Percentiles rank a stretch among this genome's conserved stretches.
Evolutionary conservation across 306 rosid genomes (phyloP).

Genomic region (Medicago ruthenica): DNA sequence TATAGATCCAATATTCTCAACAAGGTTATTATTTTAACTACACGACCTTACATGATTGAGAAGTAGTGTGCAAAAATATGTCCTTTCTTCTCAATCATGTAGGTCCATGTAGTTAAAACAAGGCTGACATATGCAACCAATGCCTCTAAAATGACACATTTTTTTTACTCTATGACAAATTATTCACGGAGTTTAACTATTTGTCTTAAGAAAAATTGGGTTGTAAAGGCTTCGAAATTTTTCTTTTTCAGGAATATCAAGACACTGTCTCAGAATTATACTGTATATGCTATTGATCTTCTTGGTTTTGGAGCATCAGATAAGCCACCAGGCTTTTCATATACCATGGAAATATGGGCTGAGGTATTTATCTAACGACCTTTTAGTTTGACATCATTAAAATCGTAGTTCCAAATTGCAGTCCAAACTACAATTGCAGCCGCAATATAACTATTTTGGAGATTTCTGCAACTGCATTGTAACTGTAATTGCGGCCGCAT

Average conservation of each 20-base stretch:
- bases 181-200: background rate
- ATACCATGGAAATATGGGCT: conserved; percentile 95
- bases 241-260: conserved; percentile 66
- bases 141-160: background rate
- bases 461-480: background rate
- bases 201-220: too few species aligned
- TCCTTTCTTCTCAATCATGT: background rate
- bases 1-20: too few species aligned
- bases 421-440: background rate
- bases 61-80: too few species aligned
- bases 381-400: conserved; percentile 5
- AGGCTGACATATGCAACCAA: background rate
- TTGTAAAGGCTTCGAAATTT: too few species aligned
- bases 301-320: conserved; percentile 96
- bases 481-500: background rate
- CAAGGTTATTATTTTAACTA: too few species aligned
- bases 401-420: background rate
- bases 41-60: too few species aligned
- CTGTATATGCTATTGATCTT: conserved; percentile 93
- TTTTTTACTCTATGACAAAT: background rate
- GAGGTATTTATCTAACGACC: conserved; percentile 53
- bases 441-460: background rate
- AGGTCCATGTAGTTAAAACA: background rate
- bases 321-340: conserved; percentile 76
- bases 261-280: conserved; percentile 60